Evolutionary conservation across 805 yeast species (phyloP).

Genomic region (Saccharomycopsis sp.): DNA sequence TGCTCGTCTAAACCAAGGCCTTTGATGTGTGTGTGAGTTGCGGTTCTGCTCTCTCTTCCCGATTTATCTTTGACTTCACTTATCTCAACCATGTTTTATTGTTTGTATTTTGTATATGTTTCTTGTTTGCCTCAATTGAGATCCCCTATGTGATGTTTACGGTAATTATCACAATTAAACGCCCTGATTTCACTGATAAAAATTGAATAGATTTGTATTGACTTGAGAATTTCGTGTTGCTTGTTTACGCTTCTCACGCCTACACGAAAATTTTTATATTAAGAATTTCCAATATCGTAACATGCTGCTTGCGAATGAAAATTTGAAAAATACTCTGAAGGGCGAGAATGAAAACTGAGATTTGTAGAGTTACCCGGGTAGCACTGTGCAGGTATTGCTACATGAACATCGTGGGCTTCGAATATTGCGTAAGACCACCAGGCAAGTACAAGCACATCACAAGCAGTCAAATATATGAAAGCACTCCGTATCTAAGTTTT

Average conservation of each 20-base stretch:
- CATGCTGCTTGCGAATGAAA: neutral
- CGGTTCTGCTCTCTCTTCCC: constrained; percentile 62
- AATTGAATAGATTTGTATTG: too few species aligned
- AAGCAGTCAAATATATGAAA: too few species aligned
- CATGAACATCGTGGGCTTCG: too few species aligned
- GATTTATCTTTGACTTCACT: constrained; percentile 43
- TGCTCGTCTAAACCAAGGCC: constrained; percentile 91
- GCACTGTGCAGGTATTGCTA: too few species aligned
- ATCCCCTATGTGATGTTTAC: neutral
- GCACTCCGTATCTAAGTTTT: too few species aligned
- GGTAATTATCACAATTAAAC: neutral
- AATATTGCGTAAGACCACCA: too few species aligned
- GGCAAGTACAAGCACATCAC: too few species aligned
- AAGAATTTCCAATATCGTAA: neutral
- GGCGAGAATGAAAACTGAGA: too few species aligned
- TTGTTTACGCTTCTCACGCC: neutral
- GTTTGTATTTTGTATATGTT: neutral
- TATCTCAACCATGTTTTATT: constrained; percentile 17
- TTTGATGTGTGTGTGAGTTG: constrained; percentile 95
- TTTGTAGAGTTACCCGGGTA: too few species aligned
- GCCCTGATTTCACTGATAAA: too few species aligned
- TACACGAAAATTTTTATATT: neutral
- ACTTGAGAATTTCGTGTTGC: too few species aligned
- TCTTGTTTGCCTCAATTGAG: neutral
- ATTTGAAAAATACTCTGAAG: too few species aligned